Base-by-base conservation (phyloP, 345 rosid genomes). In the Kandelia obovata region DNA sequence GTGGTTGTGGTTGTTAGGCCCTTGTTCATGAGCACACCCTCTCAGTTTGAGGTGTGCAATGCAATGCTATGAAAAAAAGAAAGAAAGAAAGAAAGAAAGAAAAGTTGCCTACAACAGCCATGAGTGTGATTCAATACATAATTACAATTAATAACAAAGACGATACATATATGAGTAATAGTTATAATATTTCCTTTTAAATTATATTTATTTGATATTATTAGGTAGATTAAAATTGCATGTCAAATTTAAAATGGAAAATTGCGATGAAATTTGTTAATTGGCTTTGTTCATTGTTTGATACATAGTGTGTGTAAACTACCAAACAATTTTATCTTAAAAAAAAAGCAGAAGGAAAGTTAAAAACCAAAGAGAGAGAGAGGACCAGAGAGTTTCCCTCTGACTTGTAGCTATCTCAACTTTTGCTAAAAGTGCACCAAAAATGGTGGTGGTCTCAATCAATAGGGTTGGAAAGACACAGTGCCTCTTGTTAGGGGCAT, bases 361-460 rank as follows among this genome's bases (percentile, higher is more conserved):
- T n/a, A n/a, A n/a, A n/a, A n/a, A n/a, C n/a, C 23, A 67, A 3
- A 25, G 31, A 7, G 35, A 32, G 53, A 55, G 4, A 58, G 15
- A 23, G 57, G 73, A 73, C 53, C 80, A 55, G 4, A 25, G 10
- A 47, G 43, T 7, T 37, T 67, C 4, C 15, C 39, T 7, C 62
- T 3, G 8, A 46, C 26, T 57, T 71, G 61, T 28, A 25, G 63
- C 61, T 39, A 20, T 46, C 2, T 16, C 7, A 10, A 30, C 43
- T 69, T 75, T 59, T 34, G 34, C 34, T 3, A 35, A 71, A 75
- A 70, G 62, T 69, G 61, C 32, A 37, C 53, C 34, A 51, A 39
- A 28, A 47, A 27, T 68, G 59, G 82, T 62, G 72, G 69, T 70
- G 77, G 78, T 76, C 80, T 58, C 34, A 69, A 75, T 79, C 80